A percentile compares a stretch with the other conserved stretches of the same genome.
Conservation (phyloP, 176 grass and related monocot species). For the Dactylis glomerata region DNA sequence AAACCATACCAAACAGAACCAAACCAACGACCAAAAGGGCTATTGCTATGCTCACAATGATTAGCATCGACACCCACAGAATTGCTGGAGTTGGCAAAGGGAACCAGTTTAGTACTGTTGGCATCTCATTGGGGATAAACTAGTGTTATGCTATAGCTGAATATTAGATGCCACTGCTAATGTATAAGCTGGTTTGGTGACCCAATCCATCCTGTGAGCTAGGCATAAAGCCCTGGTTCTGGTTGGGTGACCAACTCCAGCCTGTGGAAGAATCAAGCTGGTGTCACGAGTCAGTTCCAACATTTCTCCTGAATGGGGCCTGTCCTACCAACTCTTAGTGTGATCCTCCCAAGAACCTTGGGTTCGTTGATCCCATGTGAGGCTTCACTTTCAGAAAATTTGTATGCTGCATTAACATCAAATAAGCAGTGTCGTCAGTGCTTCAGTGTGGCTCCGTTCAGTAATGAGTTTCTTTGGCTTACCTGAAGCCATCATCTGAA, state of each 20-base stretch:
- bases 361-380: not conserved
- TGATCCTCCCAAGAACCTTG: not conserved
- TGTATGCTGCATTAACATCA: not conserved
- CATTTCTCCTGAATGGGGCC: not conserved
- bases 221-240: not conserved
- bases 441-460: not conserved
- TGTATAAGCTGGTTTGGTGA: not conserved
- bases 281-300: not conserved
- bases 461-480: not conserved
- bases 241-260: slow-evolving; percentile 9
- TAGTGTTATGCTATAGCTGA: no score
- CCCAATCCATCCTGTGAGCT: not conserved
- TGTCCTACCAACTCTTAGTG: not conserved
- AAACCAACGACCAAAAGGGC: not conserved
- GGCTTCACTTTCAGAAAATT: not conserved
- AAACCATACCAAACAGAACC: not conserved
- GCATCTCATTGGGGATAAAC: no score
- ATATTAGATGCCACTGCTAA: not conserved
- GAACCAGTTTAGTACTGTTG: not conserved
- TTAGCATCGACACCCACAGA: not conserved
- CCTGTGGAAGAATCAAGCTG: not conserved
- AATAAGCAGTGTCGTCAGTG: not conserved
- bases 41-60: not conserved
- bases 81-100: not conserved
- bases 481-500: not conserved